Conservation (phyloP, 2,329 filamentous ascomycete species). For the Tolypocladium tropicale region DNA sequence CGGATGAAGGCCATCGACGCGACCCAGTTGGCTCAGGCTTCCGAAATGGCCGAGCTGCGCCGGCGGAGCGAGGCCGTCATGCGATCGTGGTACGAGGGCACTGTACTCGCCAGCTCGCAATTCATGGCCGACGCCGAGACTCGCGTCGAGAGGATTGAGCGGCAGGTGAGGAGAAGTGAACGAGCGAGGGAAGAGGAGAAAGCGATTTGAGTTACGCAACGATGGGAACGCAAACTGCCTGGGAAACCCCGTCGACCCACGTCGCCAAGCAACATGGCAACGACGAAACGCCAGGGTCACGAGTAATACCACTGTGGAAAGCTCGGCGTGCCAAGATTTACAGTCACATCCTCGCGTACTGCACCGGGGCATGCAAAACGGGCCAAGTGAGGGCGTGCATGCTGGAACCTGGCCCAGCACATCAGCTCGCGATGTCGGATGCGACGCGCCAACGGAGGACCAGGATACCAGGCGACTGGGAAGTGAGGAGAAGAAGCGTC, state of each 20-base stretch:
- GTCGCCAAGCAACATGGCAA: background rate
- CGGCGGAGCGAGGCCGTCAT: slow-evolving; percentile 52
- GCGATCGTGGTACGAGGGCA: slow-evolving; percentile 63
- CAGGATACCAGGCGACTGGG: background rate
- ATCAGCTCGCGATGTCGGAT: no score
- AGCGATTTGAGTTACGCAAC: slow-evolving; percentile 15
- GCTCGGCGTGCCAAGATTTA: background rate
- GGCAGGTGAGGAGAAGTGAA: slow-evolving; percentile 54
- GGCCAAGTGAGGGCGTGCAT: background rate
- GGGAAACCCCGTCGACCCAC: no score
- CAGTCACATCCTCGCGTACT: background rate
- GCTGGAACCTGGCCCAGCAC: background rate
- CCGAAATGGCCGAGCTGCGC: slow-evolving; percentile 53
- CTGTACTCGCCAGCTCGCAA: slow-evolving; percentile 56
- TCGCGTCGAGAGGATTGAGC: slow-evolving; percentile 55
- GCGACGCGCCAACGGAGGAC: background rate
- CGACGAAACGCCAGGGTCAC: background rate
- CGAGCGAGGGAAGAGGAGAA: slow-evolving; percentile 42
- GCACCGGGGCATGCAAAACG: background rate
- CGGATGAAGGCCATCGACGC: slow-evolving; percentile 52
- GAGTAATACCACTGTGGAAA: background rate
- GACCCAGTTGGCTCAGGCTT: slow-evolving; percentile 50
- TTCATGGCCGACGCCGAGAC: slow-evolving; percentile 64
- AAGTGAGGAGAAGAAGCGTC: background rate
- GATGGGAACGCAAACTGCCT: background rate